Evolutionary conservation across 2,329 filamentous ascomycete genomes (phyloP), one percentile per base, ranked within the genome.

Genomic region (Metarhizium rileyi): DNA sequence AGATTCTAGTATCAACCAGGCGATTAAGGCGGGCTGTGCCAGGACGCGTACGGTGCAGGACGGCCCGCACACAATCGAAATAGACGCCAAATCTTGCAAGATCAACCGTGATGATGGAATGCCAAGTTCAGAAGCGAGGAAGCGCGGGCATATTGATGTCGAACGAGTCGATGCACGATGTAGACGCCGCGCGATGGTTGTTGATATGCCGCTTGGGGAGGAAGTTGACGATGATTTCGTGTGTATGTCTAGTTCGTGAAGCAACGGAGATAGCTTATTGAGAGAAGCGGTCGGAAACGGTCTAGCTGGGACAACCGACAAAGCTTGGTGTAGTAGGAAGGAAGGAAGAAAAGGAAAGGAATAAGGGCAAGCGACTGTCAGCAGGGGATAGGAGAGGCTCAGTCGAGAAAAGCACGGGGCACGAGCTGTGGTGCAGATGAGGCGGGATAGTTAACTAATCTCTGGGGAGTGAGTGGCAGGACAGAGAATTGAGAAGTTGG

Each of bases 91-190:
- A 38, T 38, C n/a, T 22, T 38, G 35, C 3, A 38, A 20, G n/a
- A 38, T 38, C n/a, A 22, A 18, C 20, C 16, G n/a, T 22, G 5
- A 5, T 6, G 35, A 38, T 7, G 35, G 20, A 20, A 38, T 9
- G n/a, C 4, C 16, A 10, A 42, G 10, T n/a, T 42, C 12, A 42
- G 20, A 20, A 12, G 10, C 16, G 38, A 42, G 20, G 12, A 38
- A 10, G 22, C 45, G 50, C 48, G 41, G 44, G 47, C 50, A 52
- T 52, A 42, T 49, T 52, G 50, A 44, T 30, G 46, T 46, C 23
- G 18, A 33, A 30, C 42, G 20, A 8, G 30, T 43, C n/a, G 20
- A 12, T 18, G 6, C 35, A 16, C 18, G 20, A 38, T 38, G 35
- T n/a, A 38, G 12, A 33, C 10, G 30, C 5, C 8, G 30, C 10